phyloP scores from a whole-genome alignment of 768 basidiomycete genomes.

The Suillus hirtellus region DNA sequence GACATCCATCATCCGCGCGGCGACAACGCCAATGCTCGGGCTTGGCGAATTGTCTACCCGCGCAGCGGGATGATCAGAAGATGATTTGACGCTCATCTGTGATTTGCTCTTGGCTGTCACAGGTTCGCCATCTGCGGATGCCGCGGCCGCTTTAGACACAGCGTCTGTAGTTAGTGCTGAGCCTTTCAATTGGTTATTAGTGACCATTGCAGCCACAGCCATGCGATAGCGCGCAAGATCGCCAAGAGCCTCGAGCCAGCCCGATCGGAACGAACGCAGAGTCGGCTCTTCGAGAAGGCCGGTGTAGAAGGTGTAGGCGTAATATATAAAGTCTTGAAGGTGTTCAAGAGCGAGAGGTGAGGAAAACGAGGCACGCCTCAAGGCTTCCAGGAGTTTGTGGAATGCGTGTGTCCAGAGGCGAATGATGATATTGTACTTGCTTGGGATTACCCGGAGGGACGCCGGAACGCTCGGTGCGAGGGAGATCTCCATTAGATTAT shows the following conservation, averaged over 20 bases:
- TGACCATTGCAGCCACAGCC: slow-evolving; percentile 88
- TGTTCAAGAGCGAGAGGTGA: slow-evolving; percentile 76
- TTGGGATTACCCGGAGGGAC: slow-evolving; percentile 85
- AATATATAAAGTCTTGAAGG: slow-evolving; percentile 92
- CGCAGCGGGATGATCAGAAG: slow-evolving; percentile 51
- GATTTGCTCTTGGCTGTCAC: slow-evolving; percentile 40
- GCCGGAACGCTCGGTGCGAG: slow-evolving; percentile 86
- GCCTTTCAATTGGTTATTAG: slow-evolving; percentile 45
- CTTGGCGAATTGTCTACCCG: slow-evolving; percentile 65
- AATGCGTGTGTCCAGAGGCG: slow-evolving; percentile 93
- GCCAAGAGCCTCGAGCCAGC: slow-evolving; percentile 96
- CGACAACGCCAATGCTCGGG: slow-evolving; percentile 83
- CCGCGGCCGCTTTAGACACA: slow-evolving; percentile 45
- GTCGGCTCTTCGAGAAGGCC: slow-evolving; percentile 81
- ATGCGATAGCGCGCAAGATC: slow-evolving; percentile 95
- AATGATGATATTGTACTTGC: slow-evolving; percentile 93
- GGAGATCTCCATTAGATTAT: slow-evolving; percentile 83
- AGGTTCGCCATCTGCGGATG: slow-evolving; percentile 24
- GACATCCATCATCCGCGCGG: slow-evolving; percentile 78
- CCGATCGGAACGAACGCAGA: slow-evolving; percentile 66
- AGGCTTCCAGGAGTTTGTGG: slow-evolving; percentile 85
- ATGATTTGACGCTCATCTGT: slow-evolving; percentile 23
- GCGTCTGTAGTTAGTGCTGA: slow-evolving; percentile 56
- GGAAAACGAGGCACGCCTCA: slow-evolving; percentile 80
- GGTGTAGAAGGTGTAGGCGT: slow-evolving; percentile 93